Evolutionary conservation across 495 filamentous ascomycete genomes (phyloP), one percentile per base, ranked within the genome.

Genomic region (Penicillium goetzii): DNA sequence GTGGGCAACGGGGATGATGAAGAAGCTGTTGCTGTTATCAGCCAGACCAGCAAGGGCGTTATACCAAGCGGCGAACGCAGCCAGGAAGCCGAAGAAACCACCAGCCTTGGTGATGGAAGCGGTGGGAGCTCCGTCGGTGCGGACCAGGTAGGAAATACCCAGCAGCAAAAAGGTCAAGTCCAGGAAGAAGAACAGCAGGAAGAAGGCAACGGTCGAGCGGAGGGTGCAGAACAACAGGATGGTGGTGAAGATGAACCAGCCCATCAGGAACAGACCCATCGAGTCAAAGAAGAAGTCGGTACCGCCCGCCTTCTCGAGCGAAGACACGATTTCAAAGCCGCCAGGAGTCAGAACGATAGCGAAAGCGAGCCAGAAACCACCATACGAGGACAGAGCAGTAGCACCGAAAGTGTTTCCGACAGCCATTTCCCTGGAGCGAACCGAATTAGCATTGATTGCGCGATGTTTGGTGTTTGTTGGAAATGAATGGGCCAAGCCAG

Each of bases 211-310:
- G 65, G 93, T 97, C 17, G 95, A 97, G 58, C 91, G 87, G 53
- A 97, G 83, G 50, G 95, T 97, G 86, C 90, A 94, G 75, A 97
- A 69, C 41, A 97, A 81, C 57, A 97, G 77, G 61, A 99, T 80
- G 72, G 85, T 88, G 69, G 94, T 99, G 87, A 99, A 99, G 84
- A 99, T 95, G 83, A 97, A 97, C 95, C 95, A 99, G 74, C 88
- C 88, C 85, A 91, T 88, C 56, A 97, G 81, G 84, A 90, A 97
- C 72, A 96, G 85, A 59, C 91, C 92, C 59, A 97, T 83, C 3
- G 90, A 91, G 66, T 90, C 84, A 56, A 84, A 70, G 71, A 90
- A 88, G 32, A 79, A 74, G 12, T 60, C 66, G 0, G 62, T 33
- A 40, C 68, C 58, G 1, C 62, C 57, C 1, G 17, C 38, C 12